Conservation (phyloP, 306 rosid species). For the Aeschynomene evenia region DNA sequence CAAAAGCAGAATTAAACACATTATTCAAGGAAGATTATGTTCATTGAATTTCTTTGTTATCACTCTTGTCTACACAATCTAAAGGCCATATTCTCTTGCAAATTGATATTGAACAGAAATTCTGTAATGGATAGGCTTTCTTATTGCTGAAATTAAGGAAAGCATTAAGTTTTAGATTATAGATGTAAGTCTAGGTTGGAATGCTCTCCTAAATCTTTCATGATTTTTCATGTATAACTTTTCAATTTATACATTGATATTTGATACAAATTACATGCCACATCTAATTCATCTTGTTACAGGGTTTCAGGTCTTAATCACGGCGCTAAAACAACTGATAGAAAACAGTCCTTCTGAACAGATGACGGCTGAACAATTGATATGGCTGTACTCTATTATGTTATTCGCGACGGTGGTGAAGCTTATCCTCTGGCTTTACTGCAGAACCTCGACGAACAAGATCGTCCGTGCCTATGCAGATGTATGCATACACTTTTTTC, state of each 20-base stretch:
- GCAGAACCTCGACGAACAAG: conserved; percentile 73
- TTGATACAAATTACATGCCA: not conserved
- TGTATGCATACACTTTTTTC: conserved; percentile 41
- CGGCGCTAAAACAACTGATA: conserved; percentile 64
- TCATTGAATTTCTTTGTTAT: not conserved
- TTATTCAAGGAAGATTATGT: not conserved
- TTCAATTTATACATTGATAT: not conserved
- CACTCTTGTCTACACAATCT: not conserved
- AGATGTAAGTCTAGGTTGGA: not conserved
- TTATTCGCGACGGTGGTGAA: conserved; percentile 71
- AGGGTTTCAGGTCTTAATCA: conserved; percentile 91
- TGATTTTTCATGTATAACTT: not conserved
- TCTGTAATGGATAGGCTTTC: not conserved
- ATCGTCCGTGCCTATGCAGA: conserved; percentile 90
- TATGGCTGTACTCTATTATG: conserved; percentile 79
- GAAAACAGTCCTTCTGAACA: conserved; percentile 46
- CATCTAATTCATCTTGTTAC: conserved; percentile 28
- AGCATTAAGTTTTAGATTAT: conserved; percentile 1
- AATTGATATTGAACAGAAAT: not conserved
- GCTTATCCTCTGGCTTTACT: conserved; percentile 82
- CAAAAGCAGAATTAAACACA: too few relatives aligned
- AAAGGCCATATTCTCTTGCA: not conserved
- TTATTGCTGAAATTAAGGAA: not conserved
- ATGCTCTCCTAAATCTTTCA: not conserved
- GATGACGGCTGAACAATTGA: conserved; percentile 55